A percentile compares a stretch with the other conserved stretches of the same genome.
Evolutionary conservation across 305 asterid genomes (phyloP).

Genomic region (Fraxinus sp.): DNA sequence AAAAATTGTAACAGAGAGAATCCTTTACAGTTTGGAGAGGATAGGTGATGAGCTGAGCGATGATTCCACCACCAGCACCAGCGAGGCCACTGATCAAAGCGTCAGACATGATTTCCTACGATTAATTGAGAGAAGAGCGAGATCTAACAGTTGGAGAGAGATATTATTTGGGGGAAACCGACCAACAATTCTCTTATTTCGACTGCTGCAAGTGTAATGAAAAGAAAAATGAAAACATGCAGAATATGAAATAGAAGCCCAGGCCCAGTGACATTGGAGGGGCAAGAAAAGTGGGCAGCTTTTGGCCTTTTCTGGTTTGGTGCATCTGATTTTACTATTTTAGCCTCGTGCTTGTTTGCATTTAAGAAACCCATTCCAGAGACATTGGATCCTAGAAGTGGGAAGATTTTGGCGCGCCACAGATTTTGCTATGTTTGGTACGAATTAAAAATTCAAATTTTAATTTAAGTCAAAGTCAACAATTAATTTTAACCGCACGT

Average conservation of each 20-base stretch:
- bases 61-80: slow-evolving; percentile 96
- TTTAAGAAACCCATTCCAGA: no score
- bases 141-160: background rate
- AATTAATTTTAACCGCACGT: no score
- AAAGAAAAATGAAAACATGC: background rate
- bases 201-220: background rate
- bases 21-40: slow-evolving; percentile 80
- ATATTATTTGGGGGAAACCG: background rate
- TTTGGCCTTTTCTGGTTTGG: background rate
- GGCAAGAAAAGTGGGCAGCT: background rate
- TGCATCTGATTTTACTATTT: background rate
- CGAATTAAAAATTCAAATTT: no score
- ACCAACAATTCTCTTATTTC: background rate
- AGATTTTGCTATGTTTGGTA: no score
- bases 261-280: background rate
- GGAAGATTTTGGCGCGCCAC: no score
- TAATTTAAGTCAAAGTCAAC: no score
- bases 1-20: background rate
- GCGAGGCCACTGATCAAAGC: slow-evolving; percentile 96
- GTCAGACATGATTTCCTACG: slow-evolving; percentile 61
- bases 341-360: background rate
- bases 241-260: background rate
- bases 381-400: no score
- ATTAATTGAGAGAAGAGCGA: background rate
- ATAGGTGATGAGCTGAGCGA: slow-evolving; percentile 90